A percentile compares a stretch with the other conserved stretches of the same genome.
These are phyloP conservation scores for Lactarius hatsudake DNA, from an alignment of 768 basidiomycete genomes.

Conservation along the genomic window DNA sequence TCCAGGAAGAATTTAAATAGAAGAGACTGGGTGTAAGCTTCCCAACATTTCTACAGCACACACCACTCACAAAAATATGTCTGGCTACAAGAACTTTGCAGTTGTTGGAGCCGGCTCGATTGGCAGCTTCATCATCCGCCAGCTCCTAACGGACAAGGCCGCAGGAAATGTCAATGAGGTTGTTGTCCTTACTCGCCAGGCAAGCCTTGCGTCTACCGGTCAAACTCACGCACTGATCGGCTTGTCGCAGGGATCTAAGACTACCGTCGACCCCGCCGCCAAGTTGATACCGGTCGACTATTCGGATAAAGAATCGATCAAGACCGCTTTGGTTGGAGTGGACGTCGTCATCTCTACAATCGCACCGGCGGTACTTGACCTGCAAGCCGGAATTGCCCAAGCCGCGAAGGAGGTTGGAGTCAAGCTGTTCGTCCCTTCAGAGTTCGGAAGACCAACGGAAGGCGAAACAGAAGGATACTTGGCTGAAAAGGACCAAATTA, in stretches of 20 bases:
- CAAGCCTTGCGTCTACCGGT: neutral
- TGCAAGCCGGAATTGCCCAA: constrained; percentile 25
- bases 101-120: constrained; percentile 19
- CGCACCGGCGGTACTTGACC: constrained; percentile 1
- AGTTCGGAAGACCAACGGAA: constrained; percentile 30
- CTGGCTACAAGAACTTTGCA: constrained; percentile 22
- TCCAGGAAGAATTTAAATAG: neutral
- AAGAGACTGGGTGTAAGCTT: neutral
- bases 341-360: constrained; percentile 23
- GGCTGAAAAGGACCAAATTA: neutral
- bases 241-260: neutral
- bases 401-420: constrained; percentile 31
- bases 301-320: constrained; percentile 6
- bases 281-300: constrained; percentile 20
- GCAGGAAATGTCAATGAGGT: constrained; percentile 15
- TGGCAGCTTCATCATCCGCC: constrained; percentile 22
- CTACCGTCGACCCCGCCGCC: neutral
- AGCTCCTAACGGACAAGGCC: constrained; percentile 19
- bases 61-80: neutral
- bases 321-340: constrained; percentile 3
- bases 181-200: constrained; percentile 22
- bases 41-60: neutral
- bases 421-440: constrained; percentile 33
- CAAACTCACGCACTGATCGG: neutral
- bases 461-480: constrained; percentile 8